phyloP scores from a whole-genome alignment of 1,284 basidiomycete genomes.

The Boletellus deceptivus region DNA sequence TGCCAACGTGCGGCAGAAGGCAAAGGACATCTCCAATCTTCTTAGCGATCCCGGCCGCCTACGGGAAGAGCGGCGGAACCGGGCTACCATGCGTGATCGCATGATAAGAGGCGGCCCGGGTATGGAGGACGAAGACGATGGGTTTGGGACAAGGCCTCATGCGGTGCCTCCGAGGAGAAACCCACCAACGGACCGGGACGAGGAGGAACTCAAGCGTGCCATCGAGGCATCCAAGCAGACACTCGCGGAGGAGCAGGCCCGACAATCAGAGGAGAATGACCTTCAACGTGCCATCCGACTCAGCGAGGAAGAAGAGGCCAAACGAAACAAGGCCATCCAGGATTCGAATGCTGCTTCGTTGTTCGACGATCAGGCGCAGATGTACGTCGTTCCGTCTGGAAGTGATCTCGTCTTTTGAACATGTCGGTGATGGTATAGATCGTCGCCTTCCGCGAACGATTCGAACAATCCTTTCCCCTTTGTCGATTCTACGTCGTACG shows the following conservation, averaged over 20 bases:
- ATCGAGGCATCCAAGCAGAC: slow-evolving; percentile 86
- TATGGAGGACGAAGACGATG: slow-evolving; percentile 53
- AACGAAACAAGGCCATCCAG: slow-evolving; percentile 66
- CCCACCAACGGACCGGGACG: slow-evolving; percentile 52
- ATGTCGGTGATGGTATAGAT: slow-evolving; percentile 20
- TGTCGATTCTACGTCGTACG: slow-evolving; percentile 61
- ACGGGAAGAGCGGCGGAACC: slow-evolving; percentile 79
- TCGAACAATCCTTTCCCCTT: slow-evolving; percentile 64
- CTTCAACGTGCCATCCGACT: slow-evolving; percentile 75
- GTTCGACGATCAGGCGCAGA: slow-evolving; percentile 83
- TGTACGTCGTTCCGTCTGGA: slow-evolving; percentile 42
- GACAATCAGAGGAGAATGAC: slow-evolving; percentile 72
- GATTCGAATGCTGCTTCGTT: slow-evolving; percentile 74
- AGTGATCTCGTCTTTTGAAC: slow-evolving; percentile 9
- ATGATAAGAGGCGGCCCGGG: slow-evolving; percentile 70
- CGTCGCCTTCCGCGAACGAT: slow-evolving; percentile 34
- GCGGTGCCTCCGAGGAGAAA: slow-evolving; percentile 33
- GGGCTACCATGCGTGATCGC: slow-evolving; percentile 93
- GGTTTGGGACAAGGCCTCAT: slow-evolving; percentile 35
- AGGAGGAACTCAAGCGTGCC: slow-evolving; percentile 79
- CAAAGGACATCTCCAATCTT: slow-evolving; percentile 97
- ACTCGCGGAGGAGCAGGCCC: slow-evolving; percentile 72
- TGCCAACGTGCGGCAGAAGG: slow-evolving; percentile 98
- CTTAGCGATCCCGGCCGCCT: slow-evolving; percentile 88
- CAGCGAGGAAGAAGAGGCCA: slow-evolving; percentile 83